Conservation (phyloP, 2,329 filamentous ascomycete genomes). For the Paracorniculantispora psalliotae region DNA sequence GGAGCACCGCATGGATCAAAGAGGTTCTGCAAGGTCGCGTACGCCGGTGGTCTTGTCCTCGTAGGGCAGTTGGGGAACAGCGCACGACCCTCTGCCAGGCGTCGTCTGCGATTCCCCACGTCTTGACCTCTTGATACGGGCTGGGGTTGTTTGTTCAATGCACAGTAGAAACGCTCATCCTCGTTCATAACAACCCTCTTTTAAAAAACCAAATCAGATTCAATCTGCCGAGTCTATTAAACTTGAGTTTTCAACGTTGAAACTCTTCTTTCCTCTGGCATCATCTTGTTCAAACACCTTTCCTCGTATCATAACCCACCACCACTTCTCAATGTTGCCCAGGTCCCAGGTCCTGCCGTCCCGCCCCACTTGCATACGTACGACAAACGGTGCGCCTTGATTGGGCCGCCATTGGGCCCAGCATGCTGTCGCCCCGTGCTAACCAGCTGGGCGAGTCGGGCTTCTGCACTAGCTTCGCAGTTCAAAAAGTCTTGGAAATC, state of each 20-base stretch:
- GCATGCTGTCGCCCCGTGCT: background rate
- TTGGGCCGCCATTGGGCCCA: background rate
- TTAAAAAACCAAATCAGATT: no score
- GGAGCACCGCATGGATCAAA: background rate
- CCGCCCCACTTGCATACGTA: constrained; percentile 1
- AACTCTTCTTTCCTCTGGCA: no score
- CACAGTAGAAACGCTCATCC: no score
- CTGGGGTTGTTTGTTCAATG: no score
- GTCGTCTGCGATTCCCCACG: background rate
- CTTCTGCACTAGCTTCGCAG: background rate
- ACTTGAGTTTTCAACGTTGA: no score
- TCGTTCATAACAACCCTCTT: background rate
- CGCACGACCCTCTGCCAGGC: background rate
- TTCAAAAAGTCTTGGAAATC: background rate
- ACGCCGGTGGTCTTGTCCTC: background rate
- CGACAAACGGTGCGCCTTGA: background rate
- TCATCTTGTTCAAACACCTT: background rate
- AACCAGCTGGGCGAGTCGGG: background rate
- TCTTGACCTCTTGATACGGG: background rate
- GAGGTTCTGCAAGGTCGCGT: no score
- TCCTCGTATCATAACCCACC: background rate
- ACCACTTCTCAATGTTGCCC: no score
- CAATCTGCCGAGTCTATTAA: no score
- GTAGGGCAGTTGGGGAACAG: background rate
- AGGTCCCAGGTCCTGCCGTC: no score